These are phyloP conservation scores for Allium sativum DNA, from an alignment of 106 monocot species.

Conservation along the genomic window DNA sequence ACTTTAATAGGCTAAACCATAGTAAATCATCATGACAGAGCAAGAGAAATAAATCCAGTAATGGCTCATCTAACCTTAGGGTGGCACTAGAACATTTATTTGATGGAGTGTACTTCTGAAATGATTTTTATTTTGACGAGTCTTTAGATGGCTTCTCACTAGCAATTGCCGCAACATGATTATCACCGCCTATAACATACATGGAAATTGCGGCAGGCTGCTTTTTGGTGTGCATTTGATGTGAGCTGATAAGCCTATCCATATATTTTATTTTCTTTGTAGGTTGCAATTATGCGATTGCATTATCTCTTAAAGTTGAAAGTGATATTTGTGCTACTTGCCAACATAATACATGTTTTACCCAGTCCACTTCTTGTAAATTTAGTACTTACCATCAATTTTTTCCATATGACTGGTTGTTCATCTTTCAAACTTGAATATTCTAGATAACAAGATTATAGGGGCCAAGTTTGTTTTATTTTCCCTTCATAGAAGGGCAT, in stretches of 20 bases:
- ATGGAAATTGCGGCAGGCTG: constrained; percentile 67
- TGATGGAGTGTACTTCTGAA: constrained; percentile 10
- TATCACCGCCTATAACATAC: constrained; percentile 67
- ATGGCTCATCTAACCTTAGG: constrained; percentile 10
- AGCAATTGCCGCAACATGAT: constrained; percentile 1
- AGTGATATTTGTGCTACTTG: too few relatives aligned
- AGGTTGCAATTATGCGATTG: too few relatives aligned
- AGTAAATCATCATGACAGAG: constrained; percentile 64
- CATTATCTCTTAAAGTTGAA: too few relatives aligned
- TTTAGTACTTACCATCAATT: too few relatives aligned
- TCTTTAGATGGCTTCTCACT: constrained; percentile 13
- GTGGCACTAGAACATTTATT: constrained; percentile 19
- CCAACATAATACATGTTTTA: too few relatives aligned
- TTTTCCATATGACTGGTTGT: too few relatives aligned
- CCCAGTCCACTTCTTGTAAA: too few relatives aligned
- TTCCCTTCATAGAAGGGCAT: too few relatives aligned
- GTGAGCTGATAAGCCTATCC: constrained; percentile 28
- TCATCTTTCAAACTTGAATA: too few relatives aligned
- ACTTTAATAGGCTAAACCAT: constrained; percentile 43
- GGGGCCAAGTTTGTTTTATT: too few relatives aligned
- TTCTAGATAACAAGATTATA: too few relatives aligned
- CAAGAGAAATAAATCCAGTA: constrained; percentile 46
- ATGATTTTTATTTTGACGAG: constrained; percentile 14
- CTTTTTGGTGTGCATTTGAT: constrained; percentile 28
- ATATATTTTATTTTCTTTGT: too few relatives aligned